Percentiles rank a stretch among this genome's conserved stretches.
These are phyloP conservation scores for Sugiyamaella pinicola DNA, from an alignment of 1,139 yeast species.

Conservation along the genomic window DNA sequence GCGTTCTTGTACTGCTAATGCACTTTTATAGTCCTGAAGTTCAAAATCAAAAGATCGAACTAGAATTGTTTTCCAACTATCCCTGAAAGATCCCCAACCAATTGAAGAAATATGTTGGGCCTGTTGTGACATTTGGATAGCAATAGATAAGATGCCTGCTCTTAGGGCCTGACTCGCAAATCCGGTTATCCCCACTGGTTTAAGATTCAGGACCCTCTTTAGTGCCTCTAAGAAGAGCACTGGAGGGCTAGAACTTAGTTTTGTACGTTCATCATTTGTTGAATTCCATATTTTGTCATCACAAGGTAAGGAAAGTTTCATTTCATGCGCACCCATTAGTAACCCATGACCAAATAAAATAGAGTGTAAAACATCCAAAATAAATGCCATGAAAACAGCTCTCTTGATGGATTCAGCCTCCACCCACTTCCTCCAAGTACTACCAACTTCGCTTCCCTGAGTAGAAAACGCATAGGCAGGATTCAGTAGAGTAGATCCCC, in stretches of 20 bases:
- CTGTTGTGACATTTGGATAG: conserved; percentile 74
- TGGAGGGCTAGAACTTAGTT: conserved; percentile 30
- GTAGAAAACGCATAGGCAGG: conserved; percentile 26
- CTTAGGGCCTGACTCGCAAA: conserved; percentile 68
- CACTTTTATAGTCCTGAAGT: conserved; percentile 2
- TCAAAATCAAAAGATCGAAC: conserved; percentile 15
- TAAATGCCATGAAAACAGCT: conserved; percentile 76
- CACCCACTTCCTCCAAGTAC: conserved; percentile 52
- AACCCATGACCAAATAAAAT: conserved; percentile 75
- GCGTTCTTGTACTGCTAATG: conserved; percentile 6
- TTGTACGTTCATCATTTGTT: conserved; percentile 36
- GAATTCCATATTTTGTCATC: conserved; percentile 76
- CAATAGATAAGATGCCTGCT: conserved; percentile 69
- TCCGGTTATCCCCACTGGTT: conserved; percentile 50
- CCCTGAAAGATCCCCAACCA: conserved; percentile 39
- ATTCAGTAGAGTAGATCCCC: conserved; percentile 62
- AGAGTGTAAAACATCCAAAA: conserved; percentile 75
- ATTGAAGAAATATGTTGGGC: conserved; percentile 58
- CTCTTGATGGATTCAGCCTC: conserved; percentile 77
- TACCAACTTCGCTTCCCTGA: conserved; percentile 28
- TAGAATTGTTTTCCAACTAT: conserved; percentile 16
- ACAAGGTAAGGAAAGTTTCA: conserved; percentile 76
- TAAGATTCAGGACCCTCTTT: conserved; percentile 56
- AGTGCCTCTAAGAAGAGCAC: conserved; percentile 56
- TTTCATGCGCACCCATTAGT: conserved; percentile 65